Conservation (phyloP, 495 filamentous ascomycete species). For the Apiosordaria backusii region DNA sequence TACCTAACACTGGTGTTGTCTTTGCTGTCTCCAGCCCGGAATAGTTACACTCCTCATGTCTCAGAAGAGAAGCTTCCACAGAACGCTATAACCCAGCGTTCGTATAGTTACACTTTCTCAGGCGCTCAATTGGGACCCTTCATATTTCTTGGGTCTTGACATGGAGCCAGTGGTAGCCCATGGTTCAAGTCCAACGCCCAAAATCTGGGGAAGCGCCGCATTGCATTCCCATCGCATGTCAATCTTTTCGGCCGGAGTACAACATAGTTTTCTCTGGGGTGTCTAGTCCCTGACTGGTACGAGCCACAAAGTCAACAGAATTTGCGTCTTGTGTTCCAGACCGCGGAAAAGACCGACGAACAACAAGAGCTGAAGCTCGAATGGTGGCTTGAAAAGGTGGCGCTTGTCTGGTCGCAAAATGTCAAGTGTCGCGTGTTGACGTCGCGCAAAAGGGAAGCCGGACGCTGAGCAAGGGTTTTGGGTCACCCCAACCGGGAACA, state of each 20-base stretch:
- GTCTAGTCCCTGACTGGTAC: not conserved
- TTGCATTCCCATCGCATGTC: not conserved
- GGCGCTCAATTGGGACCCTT: no score
- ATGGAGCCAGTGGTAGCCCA: no score
- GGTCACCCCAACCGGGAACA: not conserved
- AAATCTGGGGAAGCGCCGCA: not conserved
- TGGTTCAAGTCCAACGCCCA: not conserved
- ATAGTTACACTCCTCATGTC: not conserved
- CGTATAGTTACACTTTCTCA: no score
- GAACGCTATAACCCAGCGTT: no score
- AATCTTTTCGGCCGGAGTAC: not conserved
- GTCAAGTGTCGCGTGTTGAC: not conserved
- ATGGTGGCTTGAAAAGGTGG: not conserved
- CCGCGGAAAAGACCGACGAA: not conserved
- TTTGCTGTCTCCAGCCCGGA: not conserved
- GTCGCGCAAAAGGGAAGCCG: not conserved
- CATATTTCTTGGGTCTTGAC: no score
- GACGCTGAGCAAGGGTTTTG: conserved; percentile 2
- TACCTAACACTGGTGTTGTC: not conserved
- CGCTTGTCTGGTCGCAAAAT: not conserved
- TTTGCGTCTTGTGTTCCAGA: not conserved
- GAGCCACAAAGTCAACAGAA: no score
- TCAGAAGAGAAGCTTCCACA: no score
- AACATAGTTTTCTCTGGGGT: not conserved
- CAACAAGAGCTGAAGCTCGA: not conserved